Base-by-base conservation (phyloP, 306 rosid species). In the Crataegus laevigata region DNA sequence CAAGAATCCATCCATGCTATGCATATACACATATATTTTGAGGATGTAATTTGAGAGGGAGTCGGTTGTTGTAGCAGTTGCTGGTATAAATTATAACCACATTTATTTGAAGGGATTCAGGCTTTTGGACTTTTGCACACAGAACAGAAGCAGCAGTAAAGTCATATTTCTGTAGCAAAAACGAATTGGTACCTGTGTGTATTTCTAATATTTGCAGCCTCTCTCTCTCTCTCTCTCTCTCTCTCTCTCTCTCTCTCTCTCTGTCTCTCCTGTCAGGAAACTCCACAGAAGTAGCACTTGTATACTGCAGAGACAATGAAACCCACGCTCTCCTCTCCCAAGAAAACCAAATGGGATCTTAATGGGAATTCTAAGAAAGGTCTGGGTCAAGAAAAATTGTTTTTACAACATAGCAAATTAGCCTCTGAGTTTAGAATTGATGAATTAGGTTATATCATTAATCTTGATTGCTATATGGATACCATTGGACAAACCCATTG, bases 11-110 rank as follows among this genome's bases (percentile, higher is more conserved):
- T 59, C 34, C 30, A 25, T 13, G 21, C 21, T 26, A 14, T 60
- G 34, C 65, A 59, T 25, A 57, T 24, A 11, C 12, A 40, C 21
- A 42, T 55, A 42, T 17, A 42, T 59, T 73, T 26, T 59, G 24
- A 21, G 76, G 67, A 72, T 15, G 52, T 19, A 11, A 11, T 73
- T 59, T 65, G 29, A 73, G 77, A 29, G 77, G 68, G 45, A 19
- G 19, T 40, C 60, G 61, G 22, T 73, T 38, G 26, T 59, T 59
- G 45, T 43, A 60, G 58, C 58, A 73, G 69, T 72, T 34, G 26
- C 17, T 72, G 54, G 19, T 34, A 14, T 47, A 55, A 24, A n/a
- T 24, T 34, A 71, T 71, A 21, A 32, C 64, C 55, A 21, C 62
- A 8, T 29, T 71, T 30, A 32, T 71, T 54, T 21, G 11, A 72